Evolutionary conservation across 768 basidiomycete genomes (phyloP), one percentile per base, ranked within the genome.

Genomic region (Leccinum incarnatum): DNA sequence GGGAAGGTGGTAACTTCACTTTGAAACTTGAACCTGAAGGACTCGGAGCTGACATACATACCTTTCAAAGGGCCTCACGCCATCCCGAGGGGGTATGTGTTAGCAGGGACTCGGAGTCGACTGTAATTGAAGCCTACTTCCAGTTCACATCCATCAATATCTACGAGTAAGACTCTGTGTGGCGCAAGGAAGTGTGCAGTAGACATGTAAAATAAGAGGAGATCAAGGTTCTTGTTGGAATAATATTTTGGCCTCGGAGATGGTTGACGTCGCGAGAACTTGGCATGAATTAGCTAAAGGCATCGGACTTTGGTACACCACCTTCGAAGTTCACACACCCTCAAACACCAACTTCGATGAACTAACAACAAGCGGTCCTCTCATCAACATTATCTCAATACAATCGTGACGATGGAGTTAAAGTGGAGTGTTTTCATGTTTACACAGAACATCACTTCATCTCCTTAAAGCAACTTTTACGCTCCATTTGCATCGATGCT

Each of bases 121-220:
- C 23, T 4, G 23, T 25, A 25, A 25, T 25, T 4, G 65, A 76
- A 2, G 77, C 79, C 0, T 80, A 76, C 63, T 81, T 78, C 64
- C 65, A 77, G 27, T 72, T 81, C 56, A 69, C 66, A 6, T 72
- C 72, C 17, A 63, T 81, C 14, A 64, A 73, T 29, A 66, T 81
- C 25, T 81, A 79, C 58, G 55, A 66, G 21, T 66, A n/a, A 62
- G 3, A 2, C 27, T 8, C 5, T 37, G 36, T 14, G 48, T 7
- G 40, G 34, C 1, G 6, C 30, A 23, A 21, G 57, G 30, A 19
- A 15, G 21, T 58, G 25, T 57, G 21, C n/a, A 23, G 25, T 48
- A 32, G 2, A 21, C 12, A 2, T 48, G 27, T 58, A 58, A 58
- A 19, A 58, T 37, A 12, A 23, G 29, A 29, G 3, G 23, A 57